Percentiles rank a stretch among this genome's conserved stretches.
These are phyloP conservation scores for Pulveroboletus sp. DNA, from an alignment of 768 basidiomycete species.

Conservation along the genomic window DNA sequence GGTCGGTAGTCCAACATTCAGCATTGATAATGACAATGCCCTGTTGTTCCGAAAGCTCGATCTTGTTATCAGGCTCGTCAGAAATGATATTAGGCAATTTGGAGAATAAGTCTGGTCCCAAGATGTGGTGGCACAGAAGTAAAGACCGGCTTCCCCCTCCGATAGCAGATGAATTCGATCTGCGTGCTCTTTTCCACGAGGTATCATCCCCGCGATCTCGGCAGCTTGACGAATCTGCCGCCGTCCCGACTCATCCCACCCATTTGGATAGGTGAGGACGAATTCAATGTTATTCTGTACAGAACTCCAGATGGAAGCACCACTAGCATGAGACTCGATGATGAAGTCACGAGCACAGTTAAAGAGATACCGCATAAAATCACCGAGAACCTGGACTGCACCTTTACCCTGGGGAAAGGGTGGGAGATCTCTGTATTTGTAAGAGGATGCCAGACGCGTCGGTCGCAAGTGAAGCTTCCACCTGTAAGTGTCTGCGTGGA, in stretches of 20 bases:
- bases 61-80: not conserved
- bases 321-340: constrained; percentile 25
- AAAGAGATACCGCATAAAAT: constrained; percentile 29
- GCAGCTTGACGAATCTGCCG: constrained; percentile 26
- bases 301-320: constrained; percentile 20
- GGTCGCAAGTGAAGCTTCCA: constrained; percentile 36
- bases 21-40: constrained; percentile 41
- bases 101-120: constrained; percentile 30
- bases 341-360: constrained; percentile 22
- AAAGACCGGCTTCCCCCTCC: constrained; percentile 26
- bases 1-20: constrained; percentile 39
- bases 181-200: constrained; percentile 6
- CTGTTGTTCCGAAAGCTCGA: constrained; percentile 22
- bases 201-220: constrained; percentile 20
- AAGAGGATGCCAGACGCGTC: constrained; percentile 18
- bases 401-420: constrained; percentile 20
- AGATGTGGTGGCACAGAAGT: constrained; percentile 40
- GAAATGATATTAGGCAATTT: not conserved
- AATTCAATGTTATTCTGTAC: constrained; percentile 20
- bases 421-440: constrained; percentile 18
- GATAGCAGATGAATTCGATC: constrained; percentile 23
- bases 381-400: constrained; percentile 19
- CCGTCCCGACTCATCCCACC: constrained; percentile 30
- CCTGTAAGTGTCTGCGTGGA: constrained; percentile 9
- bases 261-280: constrained; percentile 29